These are phyloP conservation scores for Cercospora sesami DNA, from an alignment of 2,329 filamentous ascomycete genomes.

Conservation along the genomic window DNA sequence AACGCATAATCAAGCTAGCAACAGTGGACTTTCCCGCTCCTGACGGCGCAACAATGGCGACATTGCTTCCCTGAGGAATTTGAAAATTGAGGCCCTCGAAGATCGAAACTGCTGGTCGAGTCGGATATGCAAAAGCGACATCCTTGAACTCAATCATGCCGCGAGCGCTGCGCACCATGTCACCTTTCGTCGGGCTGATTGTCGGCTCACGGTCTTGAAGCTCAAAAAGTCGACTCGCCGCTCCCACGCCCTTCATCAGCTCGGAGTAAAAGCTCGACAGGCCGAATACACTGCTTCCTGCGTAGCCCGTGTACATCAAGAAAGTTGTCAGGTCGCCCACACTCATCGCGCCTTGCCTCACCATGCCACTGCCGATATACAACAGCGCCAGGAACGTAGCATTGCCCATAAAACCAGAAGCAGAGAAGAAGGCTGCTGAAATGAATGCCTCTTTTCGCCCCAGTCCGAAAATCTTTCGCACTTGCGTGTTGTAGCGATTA, in stretches of 20 bases:
- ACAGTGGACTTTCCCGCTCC: conserved; percentile 97
- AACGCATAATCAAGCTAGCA: conserved; percentile 83
- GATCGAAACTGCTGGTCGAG: conserved; percentile 84
- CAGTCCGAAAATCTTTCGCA: conserved; percentile 86
- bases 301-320: conserved; percentile 95
- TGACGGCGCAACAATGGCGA: conserved; percentile 93
- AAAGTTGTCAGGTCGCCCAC: conserved; percentile 94
- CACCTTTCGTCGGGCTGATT: conserved; percentile 82
- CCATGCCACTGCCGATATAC: conserved; percentile 86
- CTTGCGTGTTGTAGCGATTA: conserved; percentile 84
- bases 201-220: conserved; percentile 85
- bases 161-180: conserved; percentile 76
- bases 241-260: conserved; percentile 97
- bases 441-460: conserved; percentile 85
- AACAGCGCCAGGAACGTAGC: conserved; percentile 92
- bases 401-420: conserved; percentile 88
- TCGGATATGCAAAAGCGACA: conserved; percentile 89
- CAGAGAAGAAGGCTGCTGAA: conserved; percentile 84
- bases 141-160: conserved; percentile 86
- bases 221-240: conserved; percentile 93
- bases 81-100: conserved; percentile 87
- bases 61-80: conserved; percentile 89
- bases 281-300: conserved; percentile 84
- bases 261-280: conserved; percentile 96
- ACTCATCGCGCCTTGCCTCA: conserved; percentile 79